Evolutionary conservation across 306 rosid species (phyloP).

Genomic region (Hippophae tibetana): DNA sequence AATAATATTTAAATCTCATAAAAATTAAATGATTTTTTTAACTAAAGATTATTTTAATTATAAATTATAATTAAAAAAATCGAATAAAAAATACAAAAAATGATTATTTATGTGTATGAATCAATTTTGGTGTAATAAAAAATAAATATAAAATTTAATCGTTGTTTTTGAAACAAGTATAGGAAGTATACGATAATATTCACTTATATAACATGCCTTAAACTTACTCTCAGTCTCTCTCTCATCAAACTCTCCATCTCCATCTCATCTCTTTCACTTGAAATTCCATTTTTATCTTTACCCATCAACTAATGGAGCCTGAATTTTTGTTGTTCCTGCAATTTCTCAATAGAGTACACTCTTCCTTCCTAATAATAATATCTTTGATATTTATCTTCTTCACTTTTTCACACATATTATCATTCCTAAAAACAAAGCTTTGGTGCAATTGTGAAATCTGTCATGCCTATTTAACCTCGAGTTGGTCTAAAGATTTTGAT

Average conservation of each 20-base stretch:
- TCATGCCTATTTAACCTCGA: slow-evolving; percentile 37
- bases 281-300: slow-evolving; percentile 1
- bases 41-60: too few relatives aligned
- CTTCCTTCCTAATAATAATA: slow-evolving; percentile 6
- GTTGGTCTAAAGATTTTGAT: slow-evolving; percentile 46
- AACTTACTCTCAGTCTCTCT: neutral
- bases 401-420: neutral
- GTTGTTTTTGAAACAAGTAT: too few relatives aligned
- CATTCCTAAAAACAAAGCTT: slow-evolving; percentile 4
- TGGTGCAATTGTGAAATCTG: slow-evolving; percentile 60
- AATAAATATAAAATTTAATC: too few relatives aligned
- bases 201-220: too few relatives aligned
- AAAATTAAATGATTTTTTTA: too few relatives aligned
- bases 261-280: neutral
- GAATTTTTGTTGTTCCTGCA: slow-evolving; percentile 18
- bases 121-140: too few relatives aligned
- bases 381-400: slow-evolving; percentile 1
- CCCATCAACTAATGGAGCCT: slow-evolving; percentile 22
- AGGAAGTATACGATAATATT: too few relatives aligned
- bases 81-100: too few relatives aligned
- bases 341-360: slow-evolving; percentile 4
- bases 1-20: too few relatives aligned
- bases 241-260: slow-evolving; percentile 6
- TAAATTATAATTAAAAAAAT: too few relatives aligned
- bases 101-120: too few relatives aligned